Percentiles rank a stretch among this genome's conserved stretches.
phyloP scores from a whole-genome alignment of 257 asterid genomes.

The Salvia miltiorrhiza region DNA sequence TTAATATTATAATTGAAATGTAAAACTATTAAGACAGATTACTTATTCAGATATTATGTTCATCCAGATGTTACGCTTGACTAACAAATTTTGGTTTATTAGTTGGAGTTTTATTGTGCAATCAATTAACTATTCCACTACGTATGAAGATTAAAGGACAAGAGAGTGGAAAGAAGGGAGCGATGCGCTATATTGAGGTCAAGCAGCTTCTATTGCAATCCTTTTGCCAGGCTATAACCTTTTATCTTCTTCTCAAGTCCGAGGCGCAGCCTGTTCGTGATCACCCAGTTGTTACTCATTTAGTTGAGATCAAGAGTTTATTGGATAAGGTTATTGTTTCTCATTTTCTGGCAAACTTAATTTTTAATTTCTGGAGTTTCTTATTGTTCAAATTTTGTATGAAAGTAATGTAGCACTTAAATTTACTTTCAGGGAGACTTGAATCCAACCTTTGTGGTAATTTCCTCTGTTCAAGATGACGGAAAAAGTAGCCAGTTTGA shows the following conservation, averaged over 20 bases:
- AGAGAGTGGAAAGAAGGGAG: conserved; percentile 48
- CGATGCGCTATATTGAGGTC: conserved; percentile 65
- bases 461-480: neutral
- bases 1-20: neutral
- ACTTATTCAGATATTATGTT: neutral
- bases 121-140: conserved; percentile 14
- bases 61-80: neutral
- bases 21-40: neutral
- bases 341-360: conserved; percentile 12
- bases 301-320: conserved; percentile 80
- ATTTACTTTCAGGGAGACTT: neutral
- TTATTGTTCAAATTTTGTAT: neutral
- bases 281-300: conserved; percentile 89
- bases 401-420: neutral
- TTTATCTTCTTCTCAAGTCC: conserved; percentile 91
- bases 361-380: neutral
- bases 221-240: conserved; percentile 89
- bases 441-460: neutral
- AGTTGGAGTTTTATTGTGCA: conserved; percentile 6
- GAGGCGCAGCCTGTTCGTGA: conserved; percentile 93
- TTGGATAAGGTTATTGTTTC: conserved; percentile 71
- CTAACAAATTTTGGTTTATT: conserved; percentile 6
- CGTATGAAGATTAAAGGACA: conserved; percentile 54
- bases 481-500: neutral
- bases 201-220: conserved; percentile 76